Percentiles rank a stretch among this genome's conserved stretches.
Evolutionary conservation across 768 basidiomycete species (phyloP).

Genomic region (Trametes coccinea): DNA sequence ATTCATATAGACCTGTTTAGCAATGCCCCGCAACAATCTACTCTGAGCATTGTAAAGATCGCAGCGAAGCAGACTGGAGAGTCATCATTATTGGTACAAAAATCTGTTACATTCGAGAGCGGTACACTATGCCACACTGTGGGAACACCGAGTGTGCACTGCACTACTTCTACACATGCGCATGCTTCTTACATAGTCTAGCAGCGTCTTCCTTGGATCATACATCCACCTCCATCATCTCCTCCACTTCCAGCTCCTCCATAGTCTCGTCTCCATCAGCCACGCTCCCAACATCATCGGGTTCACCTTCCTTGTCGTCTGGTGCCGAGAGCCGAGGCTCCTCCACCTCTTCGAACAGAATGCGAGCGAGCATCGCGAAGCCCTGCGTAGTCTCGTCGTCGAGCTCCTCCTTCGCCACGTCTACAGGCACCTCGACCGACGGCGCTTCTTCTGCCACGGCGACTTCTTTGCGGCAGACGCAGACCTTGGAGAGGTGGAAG

Average conservation of each 20-base stretch:
- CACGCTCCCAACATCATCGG: background rate
- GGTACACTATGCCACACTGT: too few relatives aligned
- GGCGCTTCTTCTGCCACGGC: constrained; percentile 16
- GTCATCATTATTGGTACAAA: too few relatives aligned
- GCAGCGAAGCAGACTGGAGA: too few relatives aligned
- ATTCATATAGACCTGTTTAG: too few relatives aligned
- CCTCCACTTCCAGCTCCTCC: constrained; percentile 14
- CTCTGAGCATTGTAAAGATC: too few relatives aligned
- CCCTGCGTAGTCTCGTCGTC: constrained; percentile 52
- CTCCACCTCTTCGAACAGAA: constrained; percentile 13
- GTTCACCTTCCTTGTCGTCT: background rate
- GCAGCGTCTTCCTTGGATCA: background rate
- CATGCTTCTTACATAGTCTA: too few relatives aligned
- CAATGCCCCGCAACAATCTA: too few relatives aligned
- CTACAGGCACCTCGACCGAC: constrained; percentile 2
- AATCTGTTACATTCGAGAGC: too few relatives aligned
- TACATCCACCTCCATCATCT: constrained; percentile 16
- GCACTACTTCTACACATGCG: too few relatives aligned
- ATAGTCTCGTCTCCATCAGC: background rate
- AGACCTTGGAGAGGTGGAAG: constrained; percentile 44
- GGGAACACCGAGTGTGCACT: too few relatives aligned
- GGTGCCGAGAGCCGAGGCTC: background rate
- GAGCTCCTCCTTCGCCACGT: constrained; percentile 28
- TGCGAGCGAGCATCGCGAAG: constrained; percentile 45
- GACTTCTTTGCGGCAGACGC: constrained; percentile 36